phyloP scores from a whole-genome alignment of 768 basidiomycete species.

The Termitomyces sp. region DNA sequence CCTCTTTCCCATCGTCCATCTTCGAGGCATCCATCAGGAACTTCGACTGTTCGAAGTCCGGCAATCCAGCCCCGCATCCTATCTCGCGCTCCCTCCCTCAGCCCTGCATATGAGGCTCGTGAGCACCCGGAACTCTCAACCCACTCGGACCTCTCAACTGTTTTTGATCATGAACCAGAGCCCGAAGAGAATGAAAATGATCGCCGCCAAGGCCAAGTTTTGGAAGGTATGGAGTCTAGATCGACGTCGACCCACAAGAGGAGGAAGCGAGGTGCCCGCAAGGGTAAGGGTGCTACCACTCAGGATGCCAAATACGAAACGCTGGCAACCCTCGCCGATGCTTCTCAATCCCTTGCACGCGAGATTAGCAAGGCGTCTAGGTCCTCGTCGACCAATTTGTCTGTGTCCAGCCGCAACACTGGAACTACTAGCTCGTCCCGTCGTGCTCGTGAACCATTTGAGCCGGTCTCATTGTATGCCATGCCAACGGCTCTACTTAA shows the following conservation, averaged over 20 bases:
- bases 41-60: slow-evolving; percentile 47
- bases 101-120: slow-evolving; percentile 43
- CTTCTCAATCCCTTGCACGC: slow-evolving; percentile 78
- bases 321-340: slow-evolving; percentile 69
- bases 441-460: slow-evolving; percentile 30
- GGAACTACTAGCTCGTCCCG: slow-evolving; percentile 21
- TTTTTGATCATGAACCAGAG: slow-evolving; percentile 50
- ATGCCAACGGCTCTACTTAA: slow-evolving; percentile 34
- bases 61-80: slow-evolving; percentile 52
- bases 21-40: slow-evolving; percentile 57
- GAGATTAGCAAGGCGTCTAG: slow-evolving; percentile 73
- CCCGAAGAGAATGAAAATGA: slow-evolving; percentile 44
- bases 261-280: slow-evolving; percentile 81
- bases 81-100: slow-evolving; percentile 64
- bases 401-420: slow-evolving; percentile 28
- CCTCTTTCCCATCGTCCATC: slow-evolving; percentile 71
- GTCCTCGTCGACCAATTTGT: slow-evolving; percentile 37
- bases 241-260: slow-evolving; percentile 75
- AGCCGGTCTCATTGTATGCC: slow-evolving; percentile 45
- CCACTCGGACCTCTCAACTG: slow-evolving; percentile 46
- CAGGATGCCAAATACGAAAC: slow-evolving; percentile 49
- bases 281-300: slow-evolving; percentile 64
- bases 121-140: slow-evolving; percentile 47
- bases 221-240: slow-evolving; percentile 45
- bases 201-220: slow-evolving; percentile 31